These are phyloP conservation scores for Pestalotiopsis sp. DNA, from an alignment of 2,329 filamentous ascomycete genomes.

Conservation along the genomic window DNA sequence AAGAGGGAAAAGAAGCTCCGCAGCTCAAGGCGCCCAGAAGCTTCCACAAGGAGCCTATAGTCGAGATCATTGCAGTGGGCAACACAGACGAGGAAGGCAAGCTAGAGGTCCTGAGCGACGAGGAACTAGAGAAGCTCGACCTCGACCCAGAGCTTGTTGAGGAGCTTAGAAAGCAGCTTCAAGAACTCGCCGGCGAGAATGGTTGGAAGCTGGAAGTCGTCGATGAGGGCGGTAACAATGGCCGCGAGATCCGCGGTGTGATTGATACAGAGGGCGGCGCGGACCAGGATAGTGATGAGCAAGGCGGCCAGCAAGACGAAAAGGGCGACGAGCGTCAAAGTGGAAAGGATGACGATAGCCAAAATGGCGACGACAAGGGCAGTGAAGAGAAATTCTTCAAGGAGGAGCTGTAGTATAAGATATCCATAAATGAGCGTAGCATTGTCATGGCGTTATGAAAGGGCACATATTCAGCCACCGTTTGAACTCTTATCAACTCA, in stretches of 20 bases:
- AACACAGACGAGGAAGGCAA: slow-evolving; percentile 60
- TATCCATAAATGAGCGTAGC: slow-evolving; percentile 17
- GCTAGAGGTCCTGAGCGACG: slow-evolving; percentile 61
- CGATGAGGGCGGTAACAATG: slow-evolving; percentile 61
- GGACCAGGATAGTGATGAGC: slow-evolving; percentile 29
- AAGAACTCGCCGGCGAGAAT: slow-evolving; percentile 69
- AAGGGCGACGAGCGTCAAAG: slow-evolving; percentile 27
- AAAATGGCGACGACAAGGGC: slow-evolving; percentile 32
- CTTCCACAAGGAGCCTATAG: slow-evolving; percentile 34
- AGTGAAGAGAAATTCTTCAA: slow-evolving; percentile 56
- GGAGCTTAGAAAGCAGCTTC: slow-evolving; percentile 67
- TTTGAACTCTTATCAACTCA: not conserved
- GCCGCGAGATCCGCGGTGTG: slow-evolving; percentile 70
- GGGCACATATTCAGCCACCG: not conserved
- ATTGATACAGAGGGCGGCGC: slow-evolving; percentile 59
- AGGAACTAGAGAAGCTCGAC: slow-evolving; percentile 70
- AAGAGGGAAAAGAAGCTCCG: slow-evolving; percentile 49
- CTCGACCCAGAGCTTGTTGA: slow-evolving; percentile 70
- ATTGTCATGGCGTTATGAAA: slow-evolving; percentile 18
- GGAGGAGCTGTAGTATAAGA: slow-evolving; percentile 49
- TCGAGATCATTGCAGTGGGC: slow-evolving; percentile 49
- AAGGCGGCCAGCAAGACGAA: slow-evolving; percentile 30
- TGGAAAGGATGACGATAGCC: slow-evolving; percentile 20
- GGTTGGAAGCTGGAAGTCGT: slow-evolving; percentile 83
- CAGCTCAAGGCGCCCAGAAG: slow-evolving; percentile 48